Evolutionary conservation across 2,329 filamentous ascomycete genomes (phyloP).

Genomic region (Pestalotiopsis sp.): DNA sequence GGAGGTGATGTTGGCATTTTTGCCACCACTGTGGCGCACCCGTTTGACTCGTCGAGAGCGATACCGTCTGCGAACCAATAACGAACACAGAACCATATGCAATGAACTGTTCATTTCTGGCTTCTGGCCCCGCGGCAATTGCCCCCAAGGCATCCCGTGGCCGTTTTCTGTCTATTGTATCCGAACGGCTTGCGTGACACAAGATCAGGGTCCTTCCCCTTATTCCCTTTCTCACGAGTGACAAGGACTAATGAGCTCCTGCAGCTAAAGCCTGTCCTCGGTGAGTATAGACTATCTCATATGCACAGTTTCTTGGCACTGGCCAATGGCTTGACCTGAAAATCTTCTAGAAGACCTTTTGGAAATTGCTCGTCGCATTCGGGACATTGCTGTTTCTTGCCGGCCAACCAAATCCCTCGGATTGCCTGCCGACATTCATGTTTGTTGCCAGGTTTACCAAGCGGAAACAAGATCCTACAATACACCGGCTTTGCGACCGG

Average conservation of each 20-base stretch:
- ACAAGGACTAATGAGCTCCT: background rate
- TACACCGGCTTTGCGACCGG: background rate
- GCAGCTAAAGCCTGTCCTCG: background rate
- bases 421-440: background rate
- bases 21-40: conserved; percentile 9
- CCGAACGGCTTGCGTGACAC: background rate
- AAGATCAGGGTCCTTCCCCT: background rate
- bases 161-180: background rate
- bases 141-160: background rate
- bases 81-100: background rate
- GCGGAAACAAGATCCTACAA: background rate
- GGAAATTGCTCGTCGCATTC: too few species aligned
- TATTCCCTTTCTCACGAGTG: too few species aligned
- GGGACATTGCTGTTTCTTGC: background rate
- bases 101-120: background rate
- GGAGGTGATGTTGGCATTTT: background rate
- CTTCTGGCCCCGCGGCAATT: background rate
- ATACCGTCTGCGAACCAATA: background rate
- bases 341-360: conserved; percentile 2
- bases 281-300: background rate
- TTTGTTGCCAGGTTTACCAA: background rate
- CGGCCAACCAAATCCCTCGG: background rate
- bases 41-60: background rate
- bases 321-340: background rate
- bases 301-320: background rate